Base-by-base conservation (phyloP, 2,329 filamentous ascomycete genomes). In the Falciphora oryzae region DNA sequence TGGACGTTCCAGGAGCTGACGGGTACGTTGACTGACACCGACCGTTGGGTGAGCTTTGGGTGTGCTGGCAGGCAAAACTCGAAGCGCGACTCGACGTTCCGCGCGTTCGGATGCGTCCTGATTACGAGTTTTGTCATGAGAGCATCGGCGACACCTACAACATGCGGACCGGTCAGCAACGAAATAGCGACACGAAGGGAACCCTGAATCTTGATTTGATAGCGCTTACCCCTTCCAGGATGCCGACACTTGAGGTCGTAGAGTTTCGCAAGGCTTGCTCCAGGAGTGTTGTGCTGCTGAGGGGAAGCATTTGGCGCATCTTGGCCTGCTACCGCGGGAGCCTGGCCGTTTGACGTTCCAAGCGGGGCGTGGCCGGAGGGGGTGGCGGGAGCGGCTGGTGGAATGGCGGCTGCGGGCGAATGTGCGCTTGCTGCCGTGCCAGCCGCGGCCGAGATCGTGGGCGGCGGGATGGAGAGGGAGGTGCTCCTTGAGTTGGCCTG, bases 21-120 rank as follows among this genome's bases (percentile, higher is more conserved):
- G 1, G 90, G 87, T 13, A 95, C 78, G 65, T 87, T 89, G 64
- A 95, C 79, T 7, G 91, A 90, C 57, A 90, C 80, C 5, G 88
- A 91, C 70, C 94, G 89, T 65, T 91, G 86, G 32, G 86, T 83
- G 70, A 89, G 82, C 25, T 82, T 84, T 8, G 85, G 78, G 63
- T 89, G 87, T 4, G 92, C 88, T 2, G 83, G 81, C 38, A 96
- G 78, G 50, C 85, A 83, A 64, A 91, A 78, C 44, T 84, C 78
- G 72, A 89, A 87, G 31, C 85, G 86, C 31, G 84, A 83, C 11
- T 86, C 79, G 2, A 87, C 75, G 62, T 85, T 84, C 16, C 61
- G 61, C 57, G 92, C 79, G 14, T 82, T 83, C 1, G 89, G 88
- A 71, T 94, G 90, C 10, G 89, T 89, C 65, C 83, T 81, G 22